These are phyloP conservation scores for Pyropia haitanensis DNA, from an alignment of 23 red algal genomes.

Conservation along the genomic window DNA sequence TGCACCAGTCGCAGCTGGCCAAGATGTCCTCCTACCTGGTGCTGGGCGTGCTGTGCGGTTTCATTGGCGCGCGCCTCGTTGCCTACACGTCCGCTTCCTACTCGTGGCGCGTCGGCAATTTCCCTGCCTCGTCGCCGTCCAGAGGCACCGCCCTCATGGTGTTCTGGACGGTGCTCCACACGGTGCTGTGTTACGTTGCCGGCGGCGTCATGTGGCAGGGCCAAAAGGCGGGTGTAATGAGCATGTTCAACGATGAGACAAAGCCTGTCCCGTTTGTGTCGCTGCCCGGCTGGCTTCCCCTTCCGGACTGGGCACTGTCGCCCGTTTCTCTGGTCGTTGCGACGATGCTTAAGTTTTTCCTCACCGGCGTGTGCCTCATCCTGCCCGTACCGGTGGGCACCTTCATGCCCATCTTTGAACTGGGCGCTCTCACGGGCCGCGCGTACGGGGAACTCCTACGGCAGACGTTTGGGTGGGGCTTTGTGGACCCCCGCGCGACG, in stretches of 20 bases:
- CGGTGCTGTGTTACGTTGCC: slow-evolving; percentile 7
- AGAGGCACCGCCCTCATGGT: slow-evolving; percentile 14
- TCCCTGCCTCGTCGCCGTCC: slow-evolving; percentile 8
- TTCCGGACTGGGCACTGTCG: background rate
- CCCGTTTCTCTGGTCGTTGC: slow-evolving; percentile 15
- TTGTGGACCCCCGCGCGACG: slow-evolving; percentile 36
- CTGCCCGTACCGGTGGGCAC: slow-evolving; percentile 60
- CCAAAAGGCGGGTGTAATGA: slow-evolving; percentile 31
- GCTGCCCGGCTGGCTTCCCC: background rate
- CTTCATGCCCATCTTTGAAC: slow-evolving; percentile 63
- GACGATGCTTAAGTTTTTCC: slow-evolving; percentile 36
- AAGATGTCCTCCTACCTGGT: slow-evolving; percentile 36
- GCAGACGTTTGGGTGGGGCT: slow-evolving; percentile 1
- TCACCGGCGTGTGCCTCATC: slow-evolving; percentile 42
- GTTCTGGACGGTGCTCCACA: slow-evolving; percentile 22
- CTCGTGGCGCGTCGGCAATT: slow-evolving; percentile 10
- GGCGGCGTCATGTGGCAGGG: slow-evolving; percentile 32
- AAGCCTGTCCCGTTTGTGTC: background rate
- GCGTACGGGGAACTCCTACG: slow-evolving; percentile 36
- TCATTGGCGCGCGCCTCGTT: slow-evolving; percentile 36
- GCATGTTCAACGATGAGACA: slow-evolving; percentile 24
- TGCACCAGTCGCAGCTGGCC: slow-evolving; percentile 22
- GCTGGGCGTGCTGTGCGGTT: slow-evolving; percentile 38
- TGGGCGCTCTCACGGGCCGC: slow-evolving; percentile 47
- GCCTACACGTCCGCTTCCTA: slow-evolving; percentile 17